Base-by-base conservation (phyloP, 768 basidiomycete species). In the Trametes sanguinea region DNA sequence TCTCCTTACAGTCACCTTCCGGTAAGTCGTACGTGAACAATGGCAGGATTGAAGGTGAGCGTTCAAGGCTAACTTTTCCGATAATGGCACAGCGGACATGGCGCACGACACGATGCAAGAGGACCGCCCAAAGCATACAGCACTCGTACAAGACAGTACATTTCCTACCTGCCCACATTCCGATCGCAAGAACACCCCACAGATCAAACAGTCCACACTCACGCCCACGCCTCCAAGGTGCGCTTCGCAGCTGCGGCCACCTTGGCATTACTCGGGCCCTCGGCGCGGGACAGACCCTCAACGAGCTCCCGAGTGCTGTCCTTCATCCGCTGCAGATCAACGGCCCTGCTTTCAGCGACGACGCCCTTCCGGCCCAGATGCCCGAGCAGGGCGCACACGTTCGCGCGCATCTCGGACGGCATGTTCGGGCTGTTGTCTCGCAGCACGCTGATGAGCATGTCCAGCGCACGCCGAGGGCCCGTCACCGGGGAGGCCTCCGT, bases 381-480 rank as follows among this genome's bases (percentile, higher is more conserved):
- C 43, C 83, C 78, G 30, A 94, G 74, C 61, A 94, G 80, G 6
- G 87, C 83, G 70, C 90, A 92, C 16, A 85, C 82, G 67, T 94
- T 94, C 30, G 84, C 78, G 50, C 90, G 84, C 60, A 94, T 83
- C 76, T 94, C 92, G 17, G 84, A 75, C n/a, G 88, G 88, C 68
- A 86, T 52, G 87, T 62, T 83, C 76, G 62, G 77, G 29, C 69
- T 67, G 30, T 63, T 58, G 64, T 87, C 87, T 50, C 79, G 80
- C 63, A 95, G 75, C 54, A 87, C 84, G 45, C 77, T 78, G 48
- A 85, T 74, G 55, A 94, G 80, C 77, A 87, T 85, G 70, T 92
- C 90, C 35, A 91, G 76, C 13, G 86, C 83, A 60, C 83, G 82
- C 51, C 78, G 79, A 35, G 86, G 85, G 32, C 77, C 73, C 45